Conservation (phyloP, 1,139 yeast species). For the Diutina siamensis region DNA sequence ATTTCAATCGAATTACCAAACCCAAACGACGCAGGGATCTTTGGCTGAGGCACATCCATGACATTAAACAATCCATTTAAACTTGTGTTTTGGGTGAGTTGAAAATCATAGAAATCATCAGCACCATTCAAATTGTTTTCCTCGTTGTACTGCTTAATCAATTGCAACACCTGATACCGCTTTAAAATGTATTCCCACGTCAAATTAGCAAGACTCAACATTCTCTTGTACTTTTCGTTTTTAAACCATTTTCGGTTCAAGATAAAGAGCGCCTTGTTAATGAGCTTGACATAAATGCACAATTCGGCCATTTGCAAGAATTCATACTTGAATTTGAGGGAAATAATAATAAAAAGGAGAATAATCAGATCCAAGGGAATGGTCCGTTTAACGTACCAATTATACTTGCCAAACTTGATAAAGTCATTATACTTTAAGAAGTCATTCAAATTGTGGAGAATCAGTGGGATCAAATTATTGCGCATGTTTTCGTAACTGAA, state of each 20-base stretch:
- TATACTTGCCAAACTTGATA: slow-evolving; percentile 38
- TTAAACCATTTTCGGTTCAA: slow-evolving; percentile 36
- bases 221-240: slow-evolving; percentile 35
- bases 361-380: slow-evolving; percentile 52
- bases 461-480: slow-evolving; percentile 43
- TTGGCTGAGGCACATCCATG: slow-evolving; percentile 36
- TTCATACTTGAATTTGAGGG: slow-evolving; percentile 40
- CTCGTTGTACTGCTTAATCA: slow-evolving; percentile 14
- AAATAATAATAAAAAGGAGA: slow-evolving; percentile 38
- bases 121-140: slow-evolving; percentile 4
- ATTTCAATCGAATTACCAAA: background rate
- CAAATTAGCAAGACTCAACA: slow-evolving; percentile 30
- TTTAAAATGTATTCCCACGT: slow-evolving; percentile 35
- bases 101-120: slow-evolving; percentile 30
- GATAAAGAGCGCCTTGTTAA: slow-evolving; percentile 32
- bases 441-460: slow-evolving; percentile 46
- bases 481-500: slow-evolving; percentile 39
- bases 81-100: slow-evolving; percentile 27
- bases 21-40: slow-evolving; percentile 7
- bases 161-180: slow-evolving; percentile 21
- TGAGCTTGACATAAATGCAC: slow-evolving; percentile 29
- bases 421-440: slow-evolving; percentile 38
- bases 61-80: slow-evolving; percentile 30
- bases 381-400: slow-evolving; percentile 50
- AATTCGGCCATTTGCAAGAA: slow-evolving; percentile 20